Evolutionary conservation across 2,329 filamentous ascomycete species (phyloP).

Genomic region (Colletotrichum phormii): DNA sequence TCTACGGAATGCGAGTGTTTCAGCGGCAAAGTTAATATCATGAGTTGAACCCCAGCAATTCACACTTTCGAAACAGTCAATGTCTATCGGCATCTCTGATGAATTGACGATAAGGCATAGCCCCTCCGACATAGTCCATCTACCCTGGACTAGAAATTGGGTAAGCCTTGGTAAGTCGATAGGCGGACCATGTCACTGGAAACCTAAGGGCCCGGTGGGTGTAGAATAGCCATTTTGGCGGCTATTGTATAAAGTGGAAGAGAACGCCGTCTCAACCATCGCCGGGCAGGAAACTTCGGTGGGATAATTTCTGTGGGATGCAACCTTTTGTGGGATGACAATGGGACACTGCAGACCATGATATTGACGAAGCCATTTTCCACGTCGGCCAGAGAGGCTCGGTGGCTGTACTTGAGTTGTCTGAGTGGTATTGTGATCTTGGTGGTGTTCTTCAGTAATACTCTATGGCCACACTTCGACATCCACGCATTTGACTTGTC

Average conservation of each 20-base stretch:
- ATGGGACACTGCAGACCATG: neutral
- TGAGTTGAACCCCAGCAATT: slow-evolving; percentile 10
- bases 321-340: neutral
- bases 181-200: neutral
- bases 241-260: neutral
- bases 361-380: neutral
- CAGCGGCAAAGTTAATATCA: slow-evolving; percentile 17
- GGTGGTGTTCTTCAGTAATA: slow-evolving; percentile 1
- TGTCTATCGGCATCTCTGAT: slow-evolving; percentile 2
- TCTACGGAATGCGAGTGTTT: slow-evolving; percentile 10
- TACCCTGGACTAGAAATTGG: slow-evolving; percentile 4
- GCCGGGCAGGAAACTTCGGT: no score
- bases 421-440: neutral
- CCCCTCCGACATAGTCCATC: slow-evolving; percentile 6
- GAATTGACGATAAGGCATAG: neutral
- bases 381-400: neutral
- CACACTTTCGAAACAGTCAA: slow-evolving; percentile 2
- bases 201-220: neutral
- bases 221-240: neutral
- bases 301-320: neutral
- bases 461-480: neutral
- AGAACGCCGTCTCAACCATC: neutral
- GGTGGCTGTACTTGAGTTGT: slow-evolving; percentile 9
- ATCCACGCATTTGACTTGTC: neutral
- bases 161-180: neutral